Base-by-base conservation (phyloP, 805 yeast species). In the Vanderwaltozyma yarrowii region DNA sequence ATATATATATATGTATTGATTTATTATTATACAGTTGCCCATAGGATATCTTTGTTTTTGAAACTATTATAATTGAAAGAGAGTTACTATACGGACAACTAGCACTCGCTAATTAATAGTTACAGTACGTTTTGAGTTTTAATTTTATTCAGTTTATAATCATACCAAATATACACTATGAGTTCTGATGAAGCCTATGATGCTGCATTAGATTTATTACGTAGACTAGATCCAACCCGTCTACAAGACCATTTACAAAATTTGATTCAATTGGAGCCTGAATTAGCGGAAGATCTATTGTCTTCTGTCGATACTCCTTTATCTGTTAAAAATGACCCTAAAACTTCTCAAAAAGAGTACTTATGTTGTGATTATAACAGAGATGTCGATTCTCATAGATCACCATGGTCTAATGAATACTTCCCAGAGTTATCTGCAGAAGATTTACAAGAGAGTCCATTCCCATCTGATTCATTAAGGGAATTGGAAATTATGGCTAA, bases 361-460 rank as follows among this genome's bases (percentile, higher is more conserved):
- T 69, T 89, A 40, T 74, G 88, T 37, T 89, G 97, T 62, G 98
- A 89, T 59, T 89, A 89, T 59, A 89, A 89, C 61, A 72, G 98
- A 49, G 98, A 89, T 55, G 88, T 94, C 7, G 97, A 89, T 61
- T 78, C 88, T 16, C 83, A 73, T 62, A 71, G 97, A 49, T 83
- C 95, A 0, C 98, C 97, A 5, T 87, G 89, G 86, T 71, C 85
- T 16, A 86, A 86, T 56, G 68, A 69, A 43, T 89, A 83, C 61
- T 52, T 45, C 35, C 60, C 61, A 10, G 47, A 46, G 34, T 40
- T 56, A 32, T 37, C 50, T 5, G 64, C 66, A 6, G 78, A 71
- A 36, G 80, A 71, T 35, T 70, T 66, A 17, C 69, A 67, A 28
- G 92, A 84, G 18, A 83, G 86, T 3, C 87, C 92, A 9, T 76